Conservation (phyloP, 305 asterid genomes). For the Fraxinus greggii region DNA sequence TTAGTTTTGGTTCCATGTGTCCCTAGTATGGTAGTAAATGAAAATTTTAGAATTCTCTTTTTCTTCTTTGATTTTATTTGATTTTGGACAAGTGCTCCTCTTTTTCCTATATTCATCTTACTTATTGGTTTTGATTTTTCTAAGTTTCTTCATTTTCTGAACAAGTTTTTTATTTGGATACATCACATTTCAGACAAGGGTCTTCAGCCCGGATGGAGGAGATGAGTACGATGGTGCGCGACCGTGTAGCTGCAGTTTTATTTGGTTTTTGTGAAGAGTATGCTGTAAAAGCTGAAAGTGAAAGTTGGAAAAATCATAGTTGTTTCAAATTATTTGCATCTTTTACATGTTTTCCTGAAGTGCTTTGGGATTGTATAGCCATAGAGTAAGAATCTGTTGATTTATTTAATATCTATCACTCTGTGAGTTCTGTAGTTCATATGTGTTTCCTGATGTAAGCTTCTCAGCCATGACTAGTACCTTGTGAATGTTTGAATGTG, state of each 20-base stretch:
- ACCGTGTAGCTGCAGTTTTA: neutral
- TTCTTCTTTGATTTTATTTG: neutral
- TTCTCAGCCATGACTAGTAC: neutral
- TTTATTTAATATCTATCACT: neutral
- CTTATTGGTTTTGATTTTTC: neutral
- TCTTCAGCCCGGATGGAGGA: conserved; percentile 3
- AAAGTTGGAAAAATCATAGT: neutral
- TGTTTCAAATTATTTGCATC: neutral
- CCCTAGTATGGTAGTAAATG: neutral
- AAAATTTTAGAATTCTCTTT: neutral
- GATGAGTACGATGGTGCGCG: neutral
- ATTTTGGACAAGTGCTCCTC: neutral
- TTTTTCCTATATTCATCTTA: neutral
- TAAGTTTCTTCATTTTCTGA: neutral
- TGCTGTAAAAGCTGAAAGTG: neutral
- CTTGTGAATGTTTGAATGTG: neutral
- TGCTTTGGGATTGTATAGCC: conserved; percentile 12
- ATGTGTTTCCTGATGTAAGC: neutral
- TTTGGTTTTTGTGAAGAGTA: neutral
- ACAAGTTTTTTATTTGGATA: neutral
- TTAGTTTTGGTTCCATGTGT: neutral
- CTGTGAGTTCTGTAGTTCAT: conserved; percentile 2
- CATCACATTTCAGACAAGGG: conserved; percentile 7
- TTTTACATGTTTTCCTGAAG: neutral
- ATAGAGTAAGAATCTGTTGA: conserved; percentile 1